Percentiles rank a stretch among this genome's conserved stretches.
Conservation (phyloP, 2,329 filamentous ascomycete species). For the Pezicula rhizophila region DNA sequence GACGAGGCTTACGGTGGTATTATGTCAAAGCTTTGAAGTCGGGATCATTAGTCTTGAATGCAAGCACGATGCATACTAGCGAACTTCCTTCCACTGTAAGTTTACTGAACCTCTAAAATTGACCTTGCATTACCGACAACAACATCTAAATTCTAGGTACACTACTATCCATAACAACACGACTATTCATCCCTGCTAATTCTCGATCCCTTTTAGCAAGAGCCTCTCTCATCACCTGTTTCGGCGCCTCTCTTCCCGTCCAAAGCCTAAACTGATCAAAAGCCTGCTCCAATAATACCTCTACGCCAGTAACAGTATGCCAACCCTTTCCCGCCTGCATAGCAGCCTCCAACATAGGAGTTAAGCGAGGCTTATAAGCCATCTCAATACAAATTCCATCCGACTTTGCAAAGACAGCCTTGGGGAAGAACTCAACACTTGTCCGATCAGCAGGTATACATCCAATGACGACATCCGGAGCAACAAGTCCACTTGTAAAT, state of each 20-base stretch:
- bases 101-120: no score
- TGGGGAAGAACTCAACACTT: not conserved
- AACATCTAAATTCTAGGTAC: no score
- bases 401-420: constrained; percentile 35
- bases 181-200: no score
- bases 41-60: no score
- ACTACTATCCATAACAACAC: no score
- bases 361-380: constrained; percentile 1
- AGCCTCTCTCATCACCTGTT: constrained; percentile 40
- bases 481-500: not conserved
- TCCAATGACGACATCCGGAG: constrained; percentile 2
- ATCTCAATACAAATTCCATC: constrained; percentile 14
- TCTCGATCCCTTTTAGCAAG: no score
- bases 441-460: constrained; percentile 4
- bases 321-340: constrained; percentile 33
- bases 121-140: no score
- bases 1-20: no score
- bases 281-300: constrained; percentile 73
- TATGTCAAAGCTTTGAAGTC: no score
- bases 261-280: constrained; percentile 62
- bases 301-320: constrained; percentile 69
- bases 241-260: constrained; percentile 59
- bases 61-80: no score
- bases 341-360: not conserved
- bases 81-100: no score